Conservation (phyloP, 176 grass and related monocot species). For the Ensete ventricosum region DNA sequence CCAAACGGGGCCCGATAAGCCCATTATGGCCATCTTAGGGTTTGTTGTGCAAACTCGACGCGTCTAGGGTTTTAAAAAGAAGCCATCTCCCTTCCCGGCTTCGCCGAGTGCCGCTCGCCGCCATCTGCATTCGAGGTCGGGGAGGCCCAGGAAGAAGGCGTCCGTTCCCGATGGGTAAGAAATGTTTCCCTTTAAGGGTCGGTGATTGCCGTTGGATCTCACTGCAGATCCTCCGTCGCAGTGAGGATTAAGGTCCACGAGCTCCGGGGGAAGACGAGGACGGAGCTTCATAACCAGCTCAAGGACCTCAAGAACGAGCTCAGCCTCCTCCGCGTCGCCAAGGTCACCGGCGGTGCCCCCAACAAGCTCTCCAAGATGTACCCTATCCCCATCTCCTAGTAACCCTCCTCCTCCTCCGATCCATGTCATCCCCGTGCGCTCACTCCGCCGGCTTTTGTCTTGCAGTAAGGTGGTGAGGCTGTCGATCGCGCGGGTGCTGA, state of each 20-base stretch:
- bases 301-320: neutral
- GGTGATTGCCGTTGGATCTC: neutral
- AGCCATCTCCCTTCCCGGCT: neutral
- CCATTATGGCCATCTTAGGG: too few species aligned
- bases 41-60: too few species aligned
- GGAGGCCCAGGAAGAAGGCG: neutral
- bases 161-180: neutral
- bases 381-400: too few species aligned
- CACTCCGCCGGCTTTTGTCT: neutral
- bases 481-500: neutral
- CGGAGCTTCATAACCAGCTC: neutral
- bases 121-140: neutral
- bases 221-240: neutral
- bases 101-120: neutral
- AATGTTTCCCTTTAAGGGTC: too few species aligned
- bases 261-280: neutral
- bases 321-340: neutral
- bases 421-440: neutral
- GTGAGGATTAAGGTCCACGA: slow-evolving; percentile 6
- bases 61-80: neutral
- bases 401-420: too few species aligned
- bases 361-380: slow-evolving; percentile 5
- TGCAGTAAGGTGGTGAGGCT: neutral
- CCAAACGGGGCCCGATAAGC: neutral
- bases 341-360: slow-evolving; percentile 1